A percentile compares a stretch with the other conserved stretches of the same genome.
Conservation (phyloP, 805 yeast species). For the Ogataea glucozyma region DNA sequence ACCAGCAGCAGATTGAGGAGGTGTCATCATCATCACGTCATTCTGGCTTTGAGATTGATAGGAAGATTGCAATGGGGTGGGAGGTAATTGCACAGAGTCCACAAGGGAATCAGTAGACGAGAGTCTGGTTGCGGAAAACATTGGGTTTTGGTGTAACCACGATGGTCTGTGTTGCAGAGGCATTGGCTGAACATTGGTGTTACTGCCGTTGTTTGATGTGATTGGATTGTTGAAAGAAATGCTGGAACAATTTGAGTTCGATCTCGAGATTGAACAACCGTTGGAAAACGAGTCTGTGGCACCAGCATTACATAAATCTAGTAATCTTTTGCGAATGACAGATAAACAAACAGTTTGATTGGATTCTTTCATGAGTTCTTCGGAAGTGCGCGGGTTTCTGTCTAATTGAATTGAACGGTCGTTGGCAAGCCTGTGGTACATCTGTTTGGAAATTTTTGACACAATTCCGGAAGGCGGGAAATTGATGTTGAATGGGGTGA, state of each 20-base stretch:
- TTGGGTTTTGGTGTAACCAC: constrained; percentile 37
- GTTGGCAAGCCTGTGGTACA: constrained; percentile 36
- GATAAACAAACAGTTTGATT: constrained; percentile 31
- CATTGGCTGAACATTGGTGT: background rate
- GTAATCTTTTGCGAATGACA: constrained; percentile 35
- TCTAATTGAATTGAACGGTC: constrained; percentile 30
- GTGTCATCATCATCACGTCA: constrained; percentile 21
- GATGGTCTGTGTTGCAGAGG: constrained; percentile 32
- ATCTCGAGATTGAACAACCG: constrained; percentile 28
- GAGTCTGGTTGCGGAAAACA: constrained; percentile 31
- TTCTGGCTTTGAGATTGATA: constrained; percentile 11
- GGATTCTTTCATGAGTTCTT: constrained; percentile 29
- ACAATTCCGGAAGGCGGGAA: constrained; percentile 71
- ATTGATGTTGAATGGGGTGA: constrained; percentile 65
- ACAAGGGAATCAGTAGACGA: constrained; percentile 38
- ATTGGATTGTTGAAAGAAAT: constrained; percentile 10
- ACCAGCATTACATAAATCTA: constrained; percentile 33
- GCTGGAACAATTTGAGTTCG: constrained; percentile 28
- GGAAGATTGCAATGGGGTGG: constrained; percentile 14
- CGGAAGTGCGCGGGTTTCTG: constrained; percentile 24
- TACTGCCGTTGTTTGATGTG: background rate
- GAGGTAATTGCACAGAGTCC: constrained; percentile 32
- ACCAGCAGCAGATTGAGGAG: constrained; percentile 23
- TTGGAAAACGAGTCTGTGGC: constrained; percentile 17
- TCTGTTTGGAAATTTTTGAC: constrained; percentile 57